A percentile compares a stretch with the other conserved stretches of the same genome.
These are phyloP conservation scores for Candolleomyces aberdarensis DNA, from an alignment of 768 basidiomycete genomes.

Conservation along the genomic window DNA sequence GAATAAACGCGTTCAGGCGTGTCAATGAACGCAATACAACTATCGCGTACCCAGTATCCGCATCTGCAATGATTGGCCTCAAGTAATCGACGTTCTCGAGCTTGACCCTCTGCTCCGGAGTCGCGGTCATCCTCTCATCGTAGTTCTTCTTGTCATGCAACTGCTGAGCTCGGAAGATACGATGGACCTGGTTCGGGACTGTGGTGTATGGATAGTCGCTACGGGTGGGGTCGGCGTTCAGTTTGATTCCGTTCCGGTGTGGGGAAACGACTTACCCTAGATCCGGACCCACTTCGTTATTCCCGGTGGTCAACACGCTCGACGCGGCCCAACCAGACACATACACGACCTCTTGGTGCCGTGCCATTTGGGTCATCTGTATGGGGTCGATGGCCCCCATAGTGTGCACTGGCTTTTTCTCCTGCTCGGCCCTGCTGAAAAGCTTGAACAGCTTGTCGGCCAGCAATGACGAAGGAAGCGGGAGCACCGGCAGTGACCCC, in stretches of 20 bases:
- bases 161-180: slow-evolving; percentile 88
- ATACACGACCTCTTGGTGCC: slow-evolving; percentile 82
- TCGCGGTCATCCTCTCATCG: slow-evolving; percentile 72
- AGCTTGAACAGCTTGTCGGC: slow-evolving; percentile 81
- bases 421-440: slow-evolving; percentile 59
- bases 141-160: slow-evolving; percentile 92
- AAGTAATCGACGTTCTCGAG: slow-evolving; percentile 85
- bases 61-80: slow-evolving; percentile 91
- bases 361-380: slow-evolving; percentile 94
- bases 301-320: slow-evolving; percentile 83
- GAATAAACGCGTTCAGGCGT: slow-evolving; percentile 11
- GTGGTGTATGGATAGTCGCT: slow-evolving; percentile 97
- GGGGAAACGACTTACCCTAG: slow-evolving; percentile 59
- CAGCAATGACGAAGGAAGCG: slow-evolving; percentile 72
- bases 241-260: not conserved
- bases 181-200: slow-evolving; percentile 92
- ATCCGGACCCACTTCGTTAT: slow-evolving; percentile 91
- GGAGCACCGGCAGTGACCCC: slow-evolving; percentile 77
- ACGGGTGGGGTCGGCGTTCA: not conserved
- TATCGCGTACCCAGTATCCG: slow-evolving; percentile 77
- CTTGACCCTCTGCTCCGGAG: slow-evolving; percentile 60
- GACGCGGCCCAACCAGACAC: slow-evolving; percentile 92
- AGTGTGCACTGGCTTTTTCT: slow-evolving; percentile 75
- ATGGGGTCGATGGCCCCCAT: slow-evolving; percentile 93
- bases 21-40: not conserved